Percentiles rank a stretch among this genome's conserved stretches.
phyloP scores from a whole-genome alignment of 2,329 filamentous ascomycete species.

The Ceratocystis variospora region DNA sequence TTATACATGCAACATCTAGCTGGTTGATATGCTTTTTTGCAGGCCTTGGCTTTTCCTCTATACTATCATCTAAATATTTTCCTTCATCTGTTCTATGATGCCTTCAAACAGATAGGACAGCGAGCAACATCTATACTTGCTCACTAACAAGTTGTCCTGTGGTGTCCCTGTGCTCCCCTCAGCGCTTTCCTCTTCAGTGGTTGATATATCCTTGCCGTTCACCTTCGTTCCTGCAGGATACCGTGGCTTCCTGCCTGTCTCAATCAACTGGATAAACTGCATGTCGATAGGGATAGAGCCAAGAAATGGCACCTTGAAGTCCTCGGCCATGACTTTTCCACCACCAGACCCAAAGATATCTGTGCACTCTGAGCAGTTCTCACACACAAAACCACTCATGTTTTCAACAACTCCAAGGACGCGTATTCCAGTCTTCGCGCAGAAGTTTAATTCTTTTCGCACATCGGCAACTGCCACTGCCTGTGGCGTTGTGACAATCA shows the following conservation, averaged over 20 bases:
- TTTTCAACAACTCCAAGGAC: conserved; percentile 91
- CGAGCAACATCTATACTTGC: conserved; percentile 61
- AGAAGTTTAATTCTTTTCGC: conserved; percentile 89
- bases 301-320: conserved; percentile 72
- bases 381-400: conserved; percentile 86
- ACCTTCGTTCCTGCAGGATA: conserved; percentile 57
- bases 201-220: conserved; percentile 40
- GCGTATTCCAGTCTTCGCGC: conserved; percentile 63
- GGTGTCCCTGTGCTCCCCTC: conserved; percentile 18
- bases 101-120: conserved; percentile 53
- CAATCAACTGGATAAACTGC: conserved; percentile 75
- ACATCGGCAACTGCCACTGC: conserved; percentile 89
- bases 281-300: conserved; percentile 86
- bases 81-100: conserved; percentile 39
- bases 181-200: background rate
- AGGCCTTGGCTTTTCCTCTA: background rate
- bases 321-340: conserved; percentile 73
- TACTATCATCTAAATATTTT: conserved; percentile 19
- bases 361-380: conserved; percentile 68
- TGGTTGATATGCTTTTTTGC: background rate
- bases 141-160: conserved; percentile 37
- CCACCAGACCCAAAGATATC: conserved; percentile 89
- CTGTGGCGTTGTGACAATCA: conserved; percentile 92
- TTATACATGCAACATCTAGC: background rate
- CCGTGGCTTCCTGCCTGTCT: conserved; percentile 51